Percentiles rank a stretch among this genome's conserved stretches.
Conservation (phyloP, 495 filamentous ascomycete genomes). For the Neurospora cerealis region DNA sequence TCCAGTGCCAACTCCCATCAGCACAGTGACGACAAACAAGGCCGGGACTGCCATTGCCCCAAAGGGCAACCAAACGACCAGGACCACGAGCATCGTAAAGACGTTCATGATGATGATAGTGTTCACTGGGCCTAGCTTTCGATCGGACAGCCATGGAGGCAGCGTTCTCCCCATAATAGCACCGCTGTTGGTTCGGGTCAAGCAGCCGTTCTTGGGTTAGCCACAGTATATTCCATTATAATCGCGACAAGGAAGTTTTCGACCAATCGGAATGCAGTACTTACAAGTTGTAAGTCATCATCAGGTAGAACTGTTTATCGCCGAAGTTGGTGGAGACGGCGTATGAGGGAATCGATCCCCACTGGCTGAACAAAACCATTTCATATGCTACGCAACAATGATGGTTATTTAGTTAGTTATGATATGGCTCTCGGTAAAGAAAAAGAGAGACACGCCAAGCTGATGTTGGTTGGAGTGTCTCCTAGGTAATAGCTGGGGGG, state of each 20-base stretch:
- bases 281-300: constrained; percentile 26
- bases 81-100: constrained; percentile 13
- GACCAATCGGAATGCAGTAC: background rate
- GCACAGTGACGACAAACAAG: constrained; percentile 13
- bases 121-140: constrained; percentile 18
- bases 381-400: constrained; percentile 12
- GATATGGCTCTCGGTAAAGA: background rate
- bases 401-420: background rate
- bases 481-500: background rate
- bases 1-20: constrained; percentile 22
- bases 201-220: background rate
- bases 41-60: constrained; percentile 8
- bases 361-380: constrained; percentile 22
- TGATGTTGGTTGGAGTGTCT: background rate
- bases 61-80: constrained; percentile 17
- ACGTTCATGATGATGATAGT: constrained; percentile 17
- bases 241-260: background rate
- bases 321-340: constrained; percentile 15
- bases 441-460: background rate
- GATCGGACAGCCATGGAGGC: constrained; percentile 16
- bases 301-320: constrained; percentile 18
- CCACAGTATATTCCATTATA: background rate
- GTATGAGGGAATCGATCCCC: constrained; percentile 22
- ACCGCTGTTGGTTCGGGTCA: constrained; percentile 8
- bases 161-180: constrained; percentile 18